phyloP scores from a whole-genome alignment of 1,284 basidiomycete species.

The Heterobasidion annosum region DNA sequence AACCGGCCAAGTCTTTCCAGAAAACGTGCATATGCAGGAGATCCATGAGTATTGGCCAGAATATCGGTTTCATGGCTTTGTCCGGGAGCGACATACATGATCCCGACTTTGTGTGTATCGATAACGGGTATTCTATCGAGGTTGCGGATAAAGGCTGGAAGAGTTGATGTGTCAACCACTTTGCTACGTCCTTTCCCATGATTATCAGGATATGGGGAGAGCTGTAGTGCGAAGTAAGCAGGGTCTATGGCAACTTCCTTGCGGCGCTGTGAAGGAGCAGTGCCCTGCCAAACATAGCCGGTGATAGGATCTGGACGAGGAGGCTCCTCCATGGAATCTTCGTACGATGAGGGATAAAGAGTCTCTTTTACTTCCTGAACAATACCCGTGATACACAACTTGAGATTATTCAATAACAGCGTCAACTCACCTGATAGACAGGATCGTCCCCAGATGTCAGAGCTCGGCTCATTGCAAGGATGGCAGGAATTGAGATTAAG shows the following conservation, averaged over 20 bases:
- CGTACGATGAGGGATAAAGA: conserved; percentile 11
- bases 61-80: conserved; percentile 86
- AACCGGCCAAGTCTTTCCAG: conserved; percentile 84
- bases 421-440: conserved; percentile 11
- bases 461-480: conserved; percentile 64
- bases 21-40: conserved; percentile 91
- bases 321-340: conserved; percentile 9
- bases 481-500: conserved; percentile 60
- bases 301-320: conserved; percentile 36
- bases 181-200: conserved; percentile 28
- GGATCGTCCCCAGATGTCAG: conserved; percentile 18
- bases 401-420: neutral
- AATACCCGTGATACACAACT: neutral
- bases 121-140: conserved; percentile 91
- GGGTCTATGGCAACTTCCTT: conserved; percentile 85
- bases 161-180: conserved; percentile 45
- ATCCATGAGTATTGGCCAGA: conserved; percentile 86
- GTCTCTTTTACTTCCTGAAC: conserved; percentile 10
- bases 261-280: conserved; percentile 78
- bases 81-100: conserved; percentile 92
- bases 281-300: conserved; percentile 78
- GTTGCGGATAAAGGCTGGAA: conserved; percentile 53
- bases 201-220: conserved; percentile 71
- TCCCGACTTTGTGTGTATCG: conserved; percentile 95
- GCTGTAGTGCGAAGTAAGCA: conserved; percentile 79